phyloP scores from a whole-genome alignment of 2,329 filamentous ascomycete genomes.

The Aspergillus viridinutans region DNA sequence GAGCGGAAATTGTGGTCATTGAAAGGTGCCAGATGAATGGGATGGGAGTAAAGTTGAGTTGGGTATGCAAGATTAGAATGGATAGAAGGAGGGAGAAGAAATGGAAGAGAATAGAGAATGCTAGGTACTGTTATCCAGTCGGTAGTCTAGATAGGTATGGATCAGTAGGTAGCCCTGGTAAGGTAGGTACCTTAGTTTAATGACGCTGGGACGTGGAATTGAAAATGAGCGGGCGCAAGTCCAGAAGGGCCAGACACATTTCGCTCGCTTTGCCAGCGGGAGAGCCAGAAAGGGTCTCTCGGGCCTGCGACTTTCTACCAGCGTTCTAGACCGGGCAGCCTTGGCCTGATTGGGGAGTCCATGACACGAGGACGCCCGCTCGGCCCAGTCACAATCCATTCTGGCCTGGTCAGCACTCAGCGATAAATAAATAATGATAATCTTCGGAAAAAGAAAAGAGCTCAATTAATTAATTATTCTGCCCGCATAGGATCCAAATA shows the following conservation, averaged over 20 bases:
- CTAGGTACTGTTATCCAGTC: neutral
- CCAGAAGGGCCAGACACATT: slow-evolving; percentile 9
- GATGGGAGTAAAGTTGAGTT: neutral
- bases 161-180: too few species aligned
- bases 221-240: slow-evolving; percentile 10
- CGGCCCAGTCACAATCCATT: neutral
- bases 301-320: slow-evolving; percentile 15
- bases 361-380: slow-evolving; percentile 19
- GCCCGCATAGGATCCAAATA: neutral
- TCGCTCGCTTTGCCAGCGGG: neutral
- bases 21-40: slow-evolving; percentile 5
- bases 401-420: neutral
- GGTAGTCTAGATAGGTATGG: too few species aligned
- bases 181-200: slow-evolving; percentile 1
- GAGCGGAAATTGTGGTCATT: slow-evolving; percentile 10
- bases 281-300: slow-evolving; percentile 7
- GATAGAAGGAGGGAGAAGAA: slow-evolving; percentile 14
- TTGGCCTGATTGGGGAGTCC: slow-evolving; percentile 18
- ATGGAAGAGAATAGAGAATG: slow-evolving; percentile 8
- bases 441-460: neutral
- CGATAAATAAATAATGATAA: neutral
- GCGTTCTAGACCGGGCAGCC: slow-evolving; percentile 19
- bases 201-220: slow-evolving; percentile 17
- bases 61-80: slow-evolving; percentile 12
- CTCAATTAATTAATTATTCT: neutral